Conservation (phyloP, 2,329 filamentous ascomycete genomes). For the Alternaria infectoria region DNA sequence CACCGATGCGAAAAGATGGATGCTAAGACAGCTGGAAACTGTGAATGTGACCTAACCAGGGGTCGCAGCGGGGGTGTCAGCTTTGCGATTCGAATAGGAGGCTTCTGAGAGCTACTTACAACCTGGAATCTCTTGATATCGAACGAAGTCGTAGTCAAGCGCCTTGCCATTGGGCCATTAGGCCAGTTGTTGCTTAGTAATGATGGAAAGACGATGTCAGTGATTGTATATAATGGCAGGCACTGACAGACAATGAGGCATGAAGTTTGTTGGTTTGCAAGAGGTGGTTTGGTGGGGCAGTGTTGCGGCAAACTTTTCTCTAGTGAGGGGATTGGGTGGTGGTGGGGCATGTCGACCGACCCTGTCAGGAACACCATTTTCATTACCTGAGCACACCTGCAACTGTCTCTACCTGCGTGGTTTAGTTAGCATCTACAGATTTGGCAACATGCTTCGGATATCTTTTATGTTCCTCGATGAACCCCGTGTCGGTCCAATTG, state of each 20-base stretch:
- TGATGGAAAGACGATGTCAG: background rate
- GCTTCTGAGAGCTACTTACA: conserved; percentile 1
- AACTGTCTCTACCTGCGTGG: background rate
- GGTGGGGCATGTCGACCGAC: background rate
- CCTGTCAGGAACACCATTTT: background rate
- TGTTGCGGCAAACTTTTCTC: background rate
- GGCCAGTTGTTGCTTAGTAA: conserved; percentile 20
- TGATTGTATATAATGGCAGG: rapidly evolving
- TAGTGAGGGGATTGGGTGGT: background rate
- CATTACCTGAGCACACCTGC: background rate
- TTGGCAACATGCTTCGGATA: background rate
- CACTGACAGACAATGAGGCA: rapidly evolving
- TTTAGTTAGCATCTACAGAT: background rate
- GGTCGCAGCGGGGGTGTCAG: background rate
- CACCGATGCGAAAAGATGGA: conserved; percentile 27
- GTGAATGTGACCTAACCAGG: conserved; percentile 12
- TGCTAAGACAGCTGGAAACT: background rate
- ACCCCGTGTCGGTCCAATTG: background rate
- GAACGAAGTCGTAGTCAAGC: conserved; percentile 58
- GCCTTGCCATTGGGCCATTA: conserved; percentile 63
- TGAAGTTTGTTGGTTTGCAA: background rate
- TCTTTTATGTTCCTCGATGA: background rate
- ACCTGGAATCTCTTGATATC: conserved; percentile 43
- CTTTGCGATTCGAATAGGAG: background rate
- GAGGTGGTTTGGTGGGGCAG: background rate